Conservation (phyloP, 805 yeast genomes). For the Candida manassasensis region DNA sequence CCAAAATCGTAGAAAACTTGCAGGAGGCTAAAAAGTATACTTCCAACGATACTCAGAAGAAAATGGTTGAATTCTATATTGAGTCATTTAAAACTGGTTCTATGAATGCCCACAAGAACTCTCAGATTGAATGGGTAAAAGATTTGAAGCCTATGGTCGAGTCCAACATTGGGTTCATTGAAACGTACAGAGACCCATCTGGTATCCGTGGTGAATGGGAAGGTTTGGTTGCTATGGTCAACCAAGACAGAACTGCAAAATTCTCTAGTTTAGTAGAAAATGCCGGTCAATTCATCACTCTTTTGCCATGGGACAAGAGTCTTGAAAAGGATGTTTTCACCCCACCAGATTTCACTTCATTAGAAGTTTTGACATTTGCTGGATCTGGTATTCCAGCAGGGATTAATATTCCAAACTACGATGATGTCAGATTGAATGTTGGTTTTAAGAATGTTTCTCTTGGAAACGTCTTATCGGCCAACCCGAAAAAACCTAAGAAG, state of each 20-base stretch:
- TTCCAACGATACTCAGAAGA: conserved; percentile 67
- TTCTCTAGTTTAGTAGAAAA: conserved; percentile 63
- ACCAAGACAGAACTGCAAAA: conserved; percentile 79
- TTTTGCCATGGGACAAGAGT: conserved; percentile 72
- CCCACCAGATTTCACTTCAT: conserved; percentile 89
- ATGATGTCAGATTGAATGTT: conserved; percentile 74
- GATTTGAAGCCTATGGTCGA: conserved; percentile 69
- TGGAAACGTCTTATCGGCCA: conserved; percentile 78
- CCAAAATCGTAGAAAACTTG: conserved; percentile 51
- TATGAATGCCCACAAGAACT: conserved; percentile 76
- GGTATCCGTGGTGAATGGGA: conserved; percentile 95
- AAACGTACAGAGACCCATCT: conserved; percentile 87
- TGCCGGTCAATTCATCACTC: conserved; percentile 59
- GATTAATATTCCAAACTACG: conserved; percentile 88
- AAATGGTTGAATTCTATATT: conserved; percentile 63
- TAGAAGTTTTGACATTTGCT: conserved; percentile 85
- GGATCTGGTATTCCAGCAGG: conserved; percentile 93
- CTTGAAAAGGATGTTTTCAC: conserved; percentile 83
- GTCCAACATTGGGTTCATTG: conserved; percentile 86
- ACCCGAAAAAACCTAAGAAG: conserved; percentile 56
- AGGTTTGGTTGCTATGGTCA: conserved; percentile 85
- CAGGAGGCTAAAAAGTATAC: conserved; percentile 54
- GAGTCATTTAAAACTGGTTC: conserved; percentile 76
- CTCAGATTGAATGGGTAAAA: conserved; percentile 85
- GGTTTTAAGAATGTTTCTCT: conserved; percentile 89